phyloP scores from a whole-genome alignment of 257 asterid genomes.

The Handroanthus guayacan region DNA sequence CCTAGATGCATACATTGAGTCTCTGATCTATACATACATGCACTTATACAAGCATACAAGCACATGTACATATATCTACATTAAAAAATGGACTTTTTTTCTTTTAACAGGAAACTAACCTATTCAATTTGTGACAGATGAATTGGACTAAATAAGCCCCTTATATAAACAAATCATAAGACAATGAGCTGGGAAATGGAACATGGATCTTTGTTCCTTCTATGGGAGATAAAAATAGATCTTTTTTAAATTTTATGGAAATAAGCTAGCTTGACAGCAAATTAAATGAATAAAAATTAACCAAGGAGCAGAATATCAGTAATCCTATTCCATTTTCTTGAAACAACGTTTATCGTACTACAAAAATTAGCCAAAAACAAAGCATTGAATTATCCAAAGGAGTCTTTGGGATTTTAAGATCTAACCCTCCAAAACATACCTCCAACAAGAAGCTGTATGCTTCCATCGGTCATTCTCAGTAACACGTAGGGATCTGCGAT shows the following conservation, averaged over 20 bases:
- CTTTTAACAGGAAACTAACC: too few species aligned
- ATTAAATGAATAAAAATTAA: not conserved
- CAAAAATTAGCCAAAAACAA: too few species aligned
- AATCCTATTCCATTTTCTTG: conserved; percentile 12
- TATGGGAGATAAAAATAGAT: too few species aligned
- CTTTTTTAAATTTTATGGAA: not conserved
- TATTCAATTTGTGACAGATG: conserved; percentile 14
- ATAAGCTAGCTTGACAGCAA: conserved; percentile 5
- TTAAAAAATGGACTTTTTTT: too few species aligned
- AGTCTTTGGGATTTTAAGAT: not conserved
- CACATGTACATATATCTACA: not conserved
- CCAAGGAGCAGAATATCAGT: not conserved
- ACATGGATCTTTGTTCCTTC: too few species aligned
- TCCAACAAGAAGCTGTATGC: conserved; percentile 94
- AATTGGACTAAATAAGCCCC: not conserved
- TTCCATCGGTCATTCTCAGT: conserved; percentile 92
- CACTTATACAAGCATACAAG: too few species aligned
- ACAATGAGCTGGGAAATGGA: not conserved
- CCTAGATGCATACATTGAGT: not conserved
- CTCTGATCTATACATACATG: not conserved
- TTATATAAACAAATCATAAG: not conserved
- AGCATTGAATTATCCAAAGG: not conserved
- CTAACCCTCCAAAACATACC: conserved; percentile 55
- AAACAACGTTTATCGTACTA: conserved; percentile 11
- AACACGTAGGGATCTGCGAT: conserved; percentile 96